Base-by-base conservation (phyloP, 495 filamentous ascomycete species). In the Penicillium paradoxum region DNA sequence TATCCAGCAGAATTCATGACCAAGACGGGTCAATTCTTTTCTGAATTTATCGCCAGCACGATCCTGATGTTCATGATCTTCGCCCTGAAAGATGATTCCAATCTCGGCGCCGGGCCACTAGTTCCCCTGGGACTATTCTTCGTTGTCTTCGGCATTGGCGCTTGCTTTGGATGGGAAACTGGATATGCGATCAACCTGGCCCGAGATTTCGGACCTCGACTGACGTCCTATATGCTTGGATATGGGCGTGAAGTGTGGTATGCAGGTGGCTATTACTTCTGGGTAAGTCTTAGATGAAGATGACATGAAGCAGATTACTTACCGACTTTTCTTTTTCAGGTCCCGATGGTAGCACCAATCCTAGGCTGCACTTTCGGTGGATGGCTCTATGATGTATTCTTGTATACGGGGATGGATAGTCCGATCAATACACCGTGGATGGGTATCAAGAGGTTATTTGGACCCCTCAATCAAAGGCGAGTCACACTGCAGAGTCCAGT, bases 101-200 rank as follows among this genome's bases (percentile, higher is more conserved):
- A 82, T 47, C 54, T 71, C 8, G 79, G 75, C 0, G 70, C 78
- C 5, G 70, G 78, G 3, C 51, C 68, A 14, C 48, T 83, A 25
- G 73, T 75, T 4, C 83, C 83, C 0, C 66, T 87, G 10, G 75
- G 62, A 0, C 66, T 86, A 4, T 83, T 86, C 64, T 86, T 87
- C 57, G 64, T 84, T 15, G 76, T 87, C 36, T 85, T 84, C 60
- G 83, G 83, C 3, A 76, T 87, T 19, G 83, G 82, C 15, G 80
- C 82, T 39, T 84, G 83, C 58, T 86, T 84, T 65, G 84, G 84
- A 25, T 86, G 79, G 77, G 81, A 87, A 60, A 87, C 83, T 4
- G 83, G 83, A 2, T 87, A 84, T 65, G 82, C 84, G 5, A 83
- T 87, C 32, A 87, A 87, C 57, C 65, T 83, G 18, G 84, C 83